Conservation (phyloP, 2,329 filamentous ascomycete species). For the Pseudogymnoascus sp. region DNA sequence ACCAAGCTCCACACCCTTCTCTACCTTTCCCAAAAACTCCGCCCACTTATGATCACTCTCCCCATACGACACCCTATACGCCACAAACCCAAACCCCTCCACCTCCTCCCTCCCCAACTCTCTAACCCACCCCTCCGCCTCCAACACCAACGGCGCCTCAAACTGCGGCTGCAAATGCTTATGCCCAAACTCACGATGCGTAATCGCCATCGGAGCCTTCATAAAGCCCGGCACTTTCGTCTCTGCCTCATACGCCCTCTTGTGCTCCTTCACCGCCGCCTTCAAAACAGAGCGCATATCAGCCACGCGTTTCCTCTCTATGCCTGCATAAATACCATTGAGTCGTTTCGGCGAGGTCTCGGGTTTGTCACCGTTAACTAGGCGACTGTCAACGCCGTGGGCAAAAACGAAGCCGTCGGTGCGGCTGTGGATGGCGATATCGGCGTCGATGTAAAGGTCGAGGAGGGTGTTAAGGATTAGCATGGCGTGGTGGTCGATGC, state of each 20-base stretch:
- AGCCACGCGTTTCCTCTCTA: slow-evolving; percentile 10
- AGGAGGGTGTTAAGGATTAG: slow-evolving; percentile 20
- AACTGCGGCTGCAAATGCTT: slow-evolving; percentile 16
- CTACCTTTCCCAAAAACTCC: slow-evolving; percentile 10
- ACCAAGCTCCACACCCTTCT: slow-evolving; percentile 15
- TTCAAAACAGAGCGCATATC: not conserved
- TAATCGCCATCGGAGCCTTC: slow-evolving; percentile 15
- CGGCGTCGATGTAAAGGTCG: slow-evolving; percentile 19
- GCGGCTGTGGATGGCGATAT: slow-evolving; percentile 15
- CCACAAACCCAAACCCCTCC: slow-evolving; percentile 18
- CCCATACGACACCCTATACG: slow-evolving; percentile 18
- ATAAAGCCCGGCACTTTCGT: slow-evolving; percentile 15
- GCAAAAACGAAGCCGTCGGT: slow-evolving; percentile 17
- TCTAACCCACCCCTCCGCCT: slow-evolving; percentile 15
- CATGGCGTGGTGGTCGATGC: slow-evolving; percentile 19
- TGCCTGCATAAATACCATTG: slow-evolving; percentile 14
- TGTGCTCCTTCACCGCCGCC: not conserved
- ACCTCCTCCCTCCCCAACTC: slow-evolving; percentile 11
- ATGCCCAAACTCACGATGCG: slow-evolving; percentile 18
- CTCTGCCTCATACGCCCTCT: not conserved
- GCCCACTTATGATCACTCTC: slow-evolving; percentile 18
- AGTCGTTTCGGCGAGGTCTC: slow-evolving; percentile 5
- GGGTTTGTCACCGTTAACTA: slow-evolving; percentile 10
- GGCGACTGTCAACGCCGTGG: slow-evolving; percentile 12
- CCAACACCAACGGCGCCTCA: slow-evolving; percentile 11